These are phyloP conservation scores for Penicillium sp. DNA, from an alignment of 2,329 filamentous ascomycete species.

Conservation along the genomic window DNA sequence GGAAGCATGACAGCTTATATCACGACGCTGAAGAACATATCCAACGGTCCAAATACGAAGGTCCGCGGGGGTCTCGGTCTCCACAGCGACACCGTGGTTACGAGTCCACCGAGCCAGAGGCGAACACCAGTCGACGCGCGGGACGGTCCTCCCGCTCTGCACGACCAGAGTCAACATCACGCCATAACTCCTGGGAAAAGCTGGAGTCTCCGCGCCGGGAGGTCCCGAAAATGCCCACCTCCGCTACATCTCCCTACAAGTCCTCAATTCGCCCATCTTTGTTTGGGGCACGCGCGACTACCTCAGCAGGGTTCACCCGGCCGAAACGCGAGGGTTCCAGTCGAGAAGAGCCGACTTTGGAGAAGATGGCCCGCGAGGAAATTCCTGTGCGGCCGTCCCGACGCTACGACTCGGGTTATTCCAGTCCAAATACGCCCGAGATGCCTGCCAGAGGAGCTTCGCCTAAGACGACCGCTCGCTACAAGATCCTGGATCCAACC, in stretches of 20 bases:
- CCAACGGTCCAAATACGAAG: conserved; percentile 26
- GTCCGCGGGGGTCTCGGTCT: conserved; percentile 29
- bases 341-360: conserved; percentile 23
- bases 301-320: conserved; percentile 22
- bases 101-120: conserved; percentile 28
- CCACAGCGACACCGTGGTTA: conserved; percentile 26
- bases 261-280: conserved; percentile 26
- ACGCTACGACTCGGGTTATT: conserved; percentile 41
- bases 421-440: conserved; percentile 41
- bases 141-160: conserved; percentile 26
- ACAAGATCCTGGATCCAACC: conserved; percentile 29
- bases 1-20: conserved; percentile 30
- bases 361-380: conserved; percentile 23
- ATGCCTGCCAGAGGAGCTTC: conserved; percentile 29
- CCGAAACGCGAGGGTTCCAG: conserved; percentile 25
- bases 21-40: conserved; percentile 36
- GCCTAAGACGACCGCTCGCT: conserved; percentile 29
- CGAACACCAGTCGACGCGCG: conserved; percentile 25
- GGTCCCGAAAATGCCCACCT: conserved; percentile 32
- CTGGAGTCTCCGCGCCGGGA: conserved; percentile 21
- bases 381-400: conserved; percentile 31
- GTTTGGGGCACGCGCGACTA: conserved; percentile 29
- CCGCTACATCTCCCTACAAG: conserved; percentile 32
- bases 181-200: conserved; percentile 28
- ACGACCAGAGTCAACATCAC: conserved; percentile 25